These are phyloP conservation scores for Aspergillus puulaauensis DNA, from an alignment of 2,329 filamentous ascomycete genomes.

Conservation along the genomic window DNA sequence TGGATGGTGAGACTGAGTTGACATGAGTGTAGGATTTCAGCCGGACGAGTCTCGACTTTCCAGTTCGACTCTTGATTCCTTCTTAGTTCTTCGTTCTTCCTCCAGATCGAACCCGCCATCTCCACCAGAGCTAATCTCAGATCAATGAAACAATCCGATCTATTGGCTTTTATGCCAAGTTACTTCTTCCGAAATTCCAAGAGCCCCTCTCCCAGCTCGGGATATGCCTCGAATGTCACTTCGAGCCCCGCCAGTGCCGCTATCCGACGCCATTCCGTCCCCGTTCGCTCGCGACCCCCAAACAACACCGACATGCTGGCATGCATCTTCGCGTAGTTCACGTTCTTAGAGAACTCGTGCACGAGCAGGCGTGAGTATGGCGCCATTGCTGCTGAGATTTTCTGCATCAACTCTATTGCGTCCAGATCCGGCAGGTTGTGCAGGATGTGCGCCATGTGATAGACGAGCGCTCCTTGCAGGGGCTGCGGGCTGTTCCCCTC, in stretches of 20 bases:
- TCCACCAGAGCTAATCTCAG: not conserved
- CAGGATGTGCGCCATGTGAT: slow-evolving; percentile 37
- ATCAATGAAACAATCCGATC: not conserved
- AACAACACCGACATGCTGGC: slow-evolving; percentile 39
- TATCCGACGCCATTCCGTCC: slow-evolving; percentile 35
- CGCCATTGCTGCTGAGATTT: slow-evolving; percentile 35
- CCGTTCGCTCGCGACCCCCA: slow-evolving; percentile 34
- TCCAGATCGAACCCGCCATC: not conserved
- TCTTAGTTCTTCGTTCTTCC: too few species aligned
- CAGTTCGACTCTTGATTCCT: too few species aligned
- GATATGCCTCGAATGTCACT: slow-evolving; percentile 38
- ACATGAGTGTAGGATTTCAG: too few species aligned
- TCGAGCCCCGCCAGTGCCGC: slow-evolving; percentile 32
- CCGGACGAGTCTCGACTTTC: too few species aligned
- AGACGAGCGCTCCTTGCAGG: slow-evolving; percentile 32
- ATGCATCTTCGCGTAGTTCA: slow-evolving; percentile 35
- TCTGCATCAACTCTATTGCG: slow-evolving; percentile 36
- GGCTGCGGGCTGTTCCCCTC: slow-evolving; percentile 31
- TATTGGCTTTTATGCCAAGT: too few species aligned
- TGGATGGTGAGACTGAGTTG: too few species aligned
- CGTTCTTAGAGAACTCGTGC: slow-evolving; percentile 38
- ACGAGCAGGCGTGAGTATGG: slow-evolving; percentile 35
- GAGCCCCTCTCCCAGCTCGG: slow-evolving; percentile 31
- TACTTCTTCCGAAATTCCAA: slow-evolving; percentile 23
- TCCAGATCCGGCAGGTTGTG: slow-evolving; percentile 40